phyloP scores from a whole-genome alignment of 495 filamentous ascomycete genomes.

The Oidiodendron maius region DNA sequence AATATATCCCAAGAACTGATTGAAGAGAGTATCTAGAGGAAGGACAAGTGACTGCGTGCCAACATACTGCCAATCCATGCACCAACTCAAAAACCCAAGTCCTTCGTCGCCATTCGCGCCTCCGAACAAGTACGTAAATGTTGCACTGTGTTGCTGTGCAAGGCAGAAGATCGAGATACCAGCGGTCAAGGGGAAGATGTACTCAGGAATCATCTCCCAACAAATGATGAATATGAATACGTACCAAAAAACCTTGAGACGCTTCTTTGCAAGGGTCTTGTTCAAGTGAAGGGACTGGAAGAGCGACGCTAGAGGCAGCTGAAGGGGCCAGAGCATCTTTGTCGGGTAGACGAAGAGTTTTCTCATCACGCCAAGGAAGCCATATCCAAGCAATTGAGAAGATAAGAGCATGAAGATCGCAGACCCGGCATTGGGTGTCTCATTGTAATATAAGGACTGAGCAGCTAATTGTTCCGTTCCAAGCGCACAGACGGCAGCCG shows the following conservation, averaged over 20 bases:
- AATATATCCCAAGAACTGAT: conserved; percentile 8
- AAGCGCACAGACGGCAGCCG: conserved; percentile 29
- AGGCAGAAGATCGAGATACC: conserved; percentile 53
- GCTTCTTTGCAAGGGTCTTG: conserved; percentile 10
- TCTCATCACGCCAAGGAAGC: conserved; percentile 47
- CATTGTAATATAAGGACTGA: conserved; percentile 39
- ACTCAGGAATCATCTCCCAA: conserved; percentile 54
- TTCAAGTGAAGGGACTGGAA: conserved; percentile 31
- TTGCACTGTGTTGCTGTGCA: conserved; percentile 37
- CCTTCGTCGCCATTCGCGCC: conserved; percentile 45
- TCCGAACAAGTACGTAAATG: conserved; percentile 55
- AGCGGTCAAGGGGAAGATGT: conserved; percentile 47
- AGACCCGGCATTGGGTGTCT: conserved; percentile 25
- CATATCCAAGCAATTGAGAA: conserved; percentile 47
- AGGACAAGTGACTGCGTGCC: conserved; percentile 4
- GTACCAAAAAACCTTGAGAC: conserved; percentile 35
- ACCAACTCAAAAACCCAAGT: conserved; percentile 49
- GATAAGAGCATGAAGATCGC: conserved; percentile 37
- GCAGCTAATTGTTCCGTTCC: conserved; percentile 33
- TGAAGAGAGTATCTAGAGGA: conserved; percentile 14
- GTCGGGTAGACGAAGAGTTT: conserved; percentile 47
- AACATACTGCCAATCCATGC: conserved; percentile 47
- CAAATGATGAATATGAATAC: conserved; percentile 32
- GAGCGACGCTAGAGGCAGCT: conserved; percentile 34
- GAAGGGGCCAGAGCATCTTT: conserved; percentile 41